Conservation (phyloP, 2,329 filamentous ascomycete genomes). For the Neonectria punicea region DNA sequence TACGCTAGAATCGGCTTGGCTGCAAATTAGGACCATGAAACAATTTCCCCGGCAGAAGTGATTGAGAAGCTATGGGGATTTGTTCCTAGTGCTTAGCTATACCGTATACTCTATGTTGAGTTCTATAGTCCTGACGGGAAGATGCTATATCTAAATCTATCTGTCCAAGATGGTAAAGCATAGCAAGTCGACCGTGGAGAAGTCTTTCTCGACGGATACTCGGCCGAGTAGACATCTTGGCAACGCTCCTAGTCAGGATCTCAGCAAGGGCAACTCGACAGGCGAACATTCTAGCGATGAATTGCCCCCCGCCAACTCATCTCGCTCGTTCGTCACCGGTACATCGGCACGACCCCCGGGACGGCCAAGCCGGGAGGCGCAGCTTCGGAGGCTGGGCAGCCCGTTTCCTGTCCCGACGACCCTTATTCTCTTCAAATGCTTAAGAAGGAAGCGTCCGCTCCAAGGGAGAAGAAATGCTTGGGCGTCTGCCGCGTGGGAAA, state of each 20-base stretch:
- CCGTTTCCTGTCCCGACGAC: neutral
- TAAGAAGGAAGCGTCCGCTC: neutral
- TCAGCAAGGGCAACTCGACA: neutral
- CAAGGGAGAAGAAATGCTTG: neutral
- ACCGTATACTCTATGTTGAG: neutral
- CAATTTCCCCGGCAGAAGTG: constrained; percentile 12
- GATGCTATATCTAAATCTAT: too few relatives aligned
- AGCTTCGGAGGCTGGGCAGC: neutral
- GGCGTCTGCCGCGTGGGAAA: constrained; percentile 8
- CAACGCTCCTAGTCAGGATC: neutral
- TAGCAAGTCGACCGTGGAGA: neutral
- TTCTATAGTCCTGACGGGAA: neutral
- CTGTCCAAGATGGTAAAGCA: neutral
- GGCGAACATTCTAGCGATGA: neutral
- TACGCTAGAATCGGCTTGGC: constrained; percentile 8
- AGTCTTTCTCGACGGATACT: neutral
- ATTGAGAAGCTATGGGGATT: neutral
- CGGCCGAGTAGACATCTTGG: constrained; percentile 6
- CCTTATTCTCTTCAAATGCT: neutral
- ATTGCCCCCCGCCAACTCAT: neutral
- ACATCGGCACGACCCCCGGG: neutral
- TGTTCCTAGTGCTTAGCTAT: neutral
- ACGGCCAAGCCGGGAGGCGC: constrained; percentile 37
- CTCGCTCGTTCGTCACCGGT: constrained; percentile 10
- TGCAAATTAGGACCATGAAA: neutral